phyloP scores from a whole-genome alignment of 2,329 filamentous ascomycete species.

The Cordyceps tenuipes region DNA sequence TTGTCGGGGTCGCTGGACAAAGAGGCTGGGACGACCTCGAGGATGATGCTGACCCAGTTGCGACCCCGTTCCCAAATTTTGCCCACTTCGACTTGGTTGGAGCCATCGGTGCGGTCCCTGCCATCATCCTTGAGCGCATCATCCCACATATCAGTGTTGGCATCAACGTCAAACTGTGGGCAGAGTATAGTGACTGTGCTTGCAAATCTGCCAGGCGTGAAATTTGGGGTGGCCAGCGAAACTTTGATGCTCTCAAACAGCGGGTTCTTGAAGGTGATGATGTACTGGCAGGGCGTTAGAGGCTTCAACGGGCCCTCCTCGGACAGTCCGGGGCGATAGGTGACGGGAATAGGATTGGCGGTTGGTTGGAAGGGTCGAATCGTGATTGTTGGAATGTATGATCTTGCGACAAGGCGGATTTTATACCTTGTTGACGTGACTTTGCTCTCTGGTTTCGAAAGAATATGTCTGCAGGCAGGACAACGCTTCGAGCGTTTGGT shows the following conservation, averaged over 20 bases:
- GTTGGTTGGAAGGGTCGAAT: constrained; percentile 53
- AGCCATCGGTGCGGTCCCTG: constrained; percentile 31
- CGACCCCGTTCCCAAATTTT: constrained; percentile 94
- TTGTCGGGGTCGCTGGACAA: constrained; percentile 37
- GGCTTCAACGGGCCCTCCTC: constrained; percentile 40
- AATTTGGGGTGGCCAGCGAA: constrained; percentile 74
- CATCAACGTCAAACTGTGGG: constrained; percentile 87
- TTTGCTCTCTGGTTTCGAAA: constrained; percentile 89
- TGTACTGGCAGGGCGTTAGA: constrained; percentile 62
- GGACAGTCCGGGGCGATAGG: constrained; percentile 23
- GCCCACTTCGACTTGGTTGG: constrained; percentile 64
- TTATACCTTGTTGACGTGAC: constrained; percentile 83
- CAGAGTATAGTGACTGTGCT: constrained; percentile 86
- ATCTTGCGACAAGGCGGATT: constrained; percentile 80
- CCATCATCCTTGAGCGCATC: constrained; percentile 64
- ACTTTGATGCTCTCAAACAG: constrained; percentile 87
- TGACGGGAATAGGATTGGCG: constrained; percentile 26
- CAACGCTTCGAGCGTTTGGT: constrained; percentile 94
- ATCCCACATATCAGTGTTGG: constrained; percentile 82
- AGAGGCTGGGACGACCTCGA: constrained; percentile 72
- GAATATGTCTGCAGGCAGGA: constrained; percentile 84
- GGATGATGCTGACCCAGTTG: constrained; percentile 90
- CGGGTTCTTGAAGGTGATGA: constrained; percentile 87
- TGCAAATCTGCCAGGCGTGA: constrained; percentile 66
- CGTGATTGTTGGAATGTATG: constrained; percentile 76